Conservation (phyloP, 148 eudicot genomes). For the Simmondsia chinensis region DNA sequence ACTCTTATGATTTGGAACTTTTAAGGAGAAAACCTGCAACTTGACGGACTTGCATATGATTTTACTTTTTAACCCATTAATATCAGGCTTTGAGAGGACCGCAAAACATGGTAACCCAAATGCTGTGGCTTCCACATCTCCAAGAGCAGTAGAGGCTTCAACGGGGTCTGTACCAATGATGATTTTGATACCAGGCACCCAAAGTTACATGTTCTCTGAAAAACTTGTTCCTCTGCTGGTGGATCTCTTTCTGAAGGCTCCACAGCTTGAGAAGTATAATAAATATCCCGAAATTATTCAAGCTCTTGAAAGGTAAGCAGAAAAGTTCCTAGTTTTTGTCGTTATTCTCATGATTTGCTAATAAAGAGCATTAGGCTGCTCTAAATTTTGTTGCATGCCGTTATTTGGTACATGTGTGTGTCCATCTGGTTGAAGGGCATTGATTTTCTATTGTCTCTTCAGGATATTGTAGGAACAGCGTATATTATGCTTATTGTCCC, state of each 20-base stretch:
- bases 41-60: background rate
- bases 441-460: too few species aligned
- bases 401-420: too few species aligned
- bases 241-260: slow-evolving; percentile 69
- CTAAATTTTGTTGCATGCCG: too few species aligned
- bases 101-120: slow-evolving; percentile 23
- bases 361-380: too few species aligned
- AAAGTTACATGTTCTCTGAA: slow-evolving; percentile 62
- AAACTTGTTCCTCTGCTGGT: slow-evolving; percentile 72
- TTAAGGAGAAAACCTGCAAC: background rate
- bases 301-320: slow-evolving; percentile 67
- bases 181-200: slow-evolving; percentile 14
- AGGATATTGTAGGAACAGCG: too few species aligned
- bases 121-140: slow-evolving; percentile 25
- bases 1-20: too few species aligned
- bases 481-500: too few species aligned
- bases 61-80: background rate
- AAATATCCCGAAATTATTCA: slow-evolving; percentile 63
- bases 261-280: slow-evolving; percentile 49
- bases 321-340: background rate
- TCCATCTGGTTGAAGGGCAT: too few species aligned
- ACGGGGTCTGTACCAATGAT: slow-evolving; percentile 15
- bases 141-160: slow-evolving; percentile 16
- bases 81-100: slow-evolving; percentile 24
- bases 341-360: too few species aligned